Conservation (phyloP, 257 asterid genomes). For the Plantago major region DNA sequence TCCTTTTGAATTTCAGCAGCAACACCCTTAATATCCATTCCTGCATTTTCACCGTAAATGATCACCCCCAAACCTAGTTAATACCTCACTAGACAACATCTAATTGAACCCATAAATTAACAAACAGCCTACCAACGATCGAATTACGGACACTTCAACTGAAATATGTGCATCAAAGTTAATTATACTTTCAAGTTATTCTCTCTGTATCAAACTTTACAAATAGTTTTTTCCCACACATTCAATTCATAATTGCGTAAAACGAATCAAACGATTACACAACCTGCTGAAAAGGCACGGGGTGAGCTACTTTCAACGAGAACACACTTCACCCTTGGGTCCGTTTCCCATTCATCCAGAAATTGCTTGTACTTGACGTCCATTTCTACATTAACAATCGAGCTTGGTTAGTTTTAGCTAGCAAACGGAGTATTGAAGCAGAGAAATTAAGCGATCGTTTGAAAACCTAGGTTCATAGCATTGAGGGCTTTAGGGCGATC, state of each 20-base stretch:
- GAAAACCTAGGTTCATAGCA: slow-evolving; percentile 82
- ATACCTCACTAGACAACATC: neutral
- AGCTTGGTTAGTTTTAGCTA: neutral
- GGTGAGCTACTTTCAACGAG: slow-evolving; percentile 82
- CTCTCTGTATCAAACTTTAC: too few relatives aligned
- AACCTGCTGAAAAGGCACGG: slow-evolving; percentile 98
- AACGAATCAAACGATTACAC: neutral
- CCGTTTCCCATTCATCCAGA: slow-evolving; percentile 88
- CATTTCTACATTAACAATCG: slow-evolving; percentile 62
- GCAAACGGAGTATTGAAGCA: neutral
- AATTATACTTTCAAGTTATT: too few relatives aligned
- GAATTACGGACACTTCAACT: too few relatives aligned
- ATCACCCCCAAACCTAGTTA: slow-evolving; percentile 41
- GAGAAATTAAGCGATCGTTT: neutral
- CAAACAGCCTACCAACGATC: neutral
- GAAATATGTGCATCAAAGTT: too few relatives aligned
- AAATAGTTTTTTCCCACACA: too few relatives aligned
- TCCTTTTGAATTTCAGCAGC: slow-evolving; percentile 91
- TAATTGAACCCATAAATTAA: slow-evolving; percentile 9
- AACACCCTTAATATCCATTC: slow-evolving; percentile 98
- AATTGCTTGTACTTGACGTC: slow-evolving; percentile 72
- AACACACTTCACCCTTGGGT: slow-evolving; percentile 86
- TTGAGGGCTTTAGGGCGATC: slow-evolving; percentile 96
- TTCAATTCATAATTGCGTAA: neutral
- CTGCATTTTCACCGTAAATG: slow-evolving; percentile 68